A percentile compares a stretch with the other conserved stretches of the same genome.
Evolutionary conservation across 2,329 filamentous ascomycete genomes (phyloP).

Genomic region (Penicillium corylophilum): DNA sequence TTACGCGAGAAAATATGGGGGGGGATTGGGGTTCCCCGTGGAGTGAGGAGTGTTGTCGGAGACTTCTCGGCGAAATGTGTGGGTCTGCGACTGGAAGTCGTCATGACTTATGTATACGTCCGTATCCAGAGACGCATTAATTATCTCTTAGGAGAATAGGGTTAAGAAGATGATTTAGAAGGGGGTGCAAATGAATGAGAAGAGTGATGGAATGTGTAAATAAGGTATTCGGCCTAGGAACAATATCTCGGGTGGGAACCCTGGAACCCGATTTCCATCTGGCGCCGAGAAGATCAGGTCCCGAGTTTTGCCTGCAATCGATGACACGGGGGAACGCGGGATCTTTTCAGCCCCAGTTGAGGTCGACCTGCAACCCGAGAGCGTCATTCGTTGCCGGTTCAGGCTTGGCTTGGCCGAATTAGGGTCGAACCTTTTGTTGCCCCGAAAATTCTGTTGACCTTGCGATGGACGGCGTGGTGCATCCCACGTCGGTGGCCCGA

Average conservation of each 20-base stretch:
- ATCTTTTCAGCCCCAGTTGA: not conserved
- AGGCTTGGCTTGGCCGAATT: slow-evolving; percentile 7
- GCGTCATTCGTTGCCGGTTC: slow-evolving; percentile 10
- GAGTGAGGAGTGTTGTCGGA: slow-evolving; percentile 16
- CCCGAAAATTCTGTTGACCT: not conserved
- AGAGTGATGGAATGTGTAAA: no score
- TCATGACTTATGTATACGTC: not conserved
- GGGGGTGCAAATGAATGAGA: no score
- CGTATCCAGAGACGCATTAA: not conserved
- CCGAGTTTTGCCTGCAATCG: not conserved
- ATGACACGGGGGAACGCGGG: not conserved
- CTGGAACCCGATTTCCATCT: not conserved
- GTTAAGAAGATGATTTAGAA: no score
- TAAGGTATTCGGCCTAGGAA: no score
- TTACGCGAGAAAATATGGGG: not conserved
- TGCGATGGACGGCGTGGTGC: not conserved
- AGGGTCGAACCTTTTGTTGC: not conserved
- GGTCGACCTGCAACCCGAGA: slow-evolving; percentile 8
- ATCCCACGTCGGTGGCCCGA: not conserved
- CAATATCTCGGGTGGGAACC: not conserved
- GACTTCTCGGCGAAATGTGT: slow-evolving; percentile 19
- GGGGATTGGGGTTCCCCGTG: slow-evolving; percentile 15
- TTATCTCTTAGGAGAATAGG: no score
- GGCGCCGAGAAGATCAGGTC: slow-evolving; percentile 6
- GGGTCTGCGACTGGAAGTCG: not conserved